Evolutionary conservation across 352 stramenopile species (phyloP), one percentile per base, ranked within the genome.

Genomic region (Pythium vanterpoolii): DNA sequence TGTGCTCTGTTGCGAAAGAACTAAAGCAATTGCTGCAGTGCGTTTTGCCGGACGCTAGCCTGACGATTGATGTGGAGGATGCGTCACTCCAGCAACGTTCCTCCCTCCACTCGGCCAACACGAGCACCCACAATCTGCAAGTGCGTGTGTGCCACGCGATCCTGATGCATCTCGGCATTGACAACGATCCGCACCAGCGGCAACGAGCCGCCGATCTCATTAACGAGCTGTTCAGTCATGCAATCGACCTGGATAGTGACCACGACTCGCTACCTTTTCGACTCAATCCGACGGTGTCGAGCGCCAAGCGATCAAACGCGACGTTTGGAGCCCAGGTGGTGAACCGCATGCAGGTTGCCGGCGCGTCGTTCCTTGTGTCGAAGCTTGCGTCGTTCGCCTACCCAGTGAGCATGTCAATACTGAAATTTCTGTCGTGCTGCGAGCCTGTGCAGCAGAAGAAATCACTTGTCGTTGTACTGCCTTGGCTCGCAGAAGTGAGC

Each of bases 121-220:
- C 7, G 5, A 42, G 13, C 21, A 63, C 7, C 14, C 58, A 55
- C 21, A 68, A 44, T 46, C 55, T 82, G 9, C 60, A 79, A 21
- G 72, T 84, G 0, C 69, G 67, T 3, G 51, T 89, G 28, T 60
- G 83, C 4, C 74, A 86, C 24, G 66, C 62, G 0, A 52, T 76
- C 11, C 14, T 90, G 16, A 64, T 87, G 5, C 78, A 90, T 43
- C 60, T 86, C 21, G 78, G 76, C 5, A 56, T 76, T n/a, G 69
- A 79, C 16, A 56, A 73, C 6, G 60, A 78, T 3, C 46, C 73
- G 5, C 28, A 31, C 4, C 74, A 86, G 44, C 74, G 74, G 14
- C 45, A 68, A 3, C 18, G 55, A n/a, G 63, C 70, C 5, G 59
- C 82, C 3, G 49, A 43, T 10, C 19, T 69, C 2, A 56, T 69